A percentile compares a stretch with the other conserved stretches of the same genome.
Conservation (phyloP, 2,329 filamentous ascomycete genomes). For the Penicillium frequentans region DNA sequence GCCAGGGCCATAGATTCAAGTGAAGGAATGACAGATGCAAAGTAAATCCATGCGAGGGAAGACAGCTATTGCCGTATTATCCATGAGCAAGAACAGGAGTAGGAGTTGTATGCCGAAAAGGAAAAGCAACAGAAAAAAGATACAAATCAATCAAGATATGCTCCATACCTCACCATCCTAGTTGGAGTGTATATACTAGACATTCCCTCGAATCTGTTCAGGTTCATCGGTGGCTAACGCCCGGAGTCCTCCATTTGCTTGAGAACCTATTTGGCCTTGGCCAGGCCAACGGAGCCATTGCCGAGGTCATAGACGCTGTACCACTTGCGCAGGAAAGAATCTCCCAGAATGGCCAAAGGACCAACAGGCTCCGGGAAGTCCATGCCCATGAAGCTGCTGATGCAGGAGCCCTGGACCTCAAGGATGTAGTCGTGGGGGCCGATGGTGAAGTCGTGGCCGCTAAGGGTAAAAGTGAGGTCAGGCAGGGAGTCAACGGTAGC, state of each 20-base stretch:
- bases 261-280: slow-evolving; percentile 68
- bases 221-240: slow-evolving; percentile 13
- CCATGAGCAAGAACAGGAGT: slow-evolving; percentile 3
- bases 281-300: slow-evolving; percentile 84
- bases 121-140: slow-evolving; percentile 4
- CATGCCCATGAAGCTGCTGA: slow-evolving; percentile 97
- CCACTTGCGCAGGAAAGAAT: slow-evolving; percentile 56
- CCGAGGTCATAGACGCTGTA: slow-evolving; percentile 97
- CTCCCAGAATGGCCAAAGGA: slow-evolving; percentile 87
- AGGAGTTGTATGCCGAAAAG: slow-evolving; percentile 3
- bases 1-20: slow-evolving; percentile 4
- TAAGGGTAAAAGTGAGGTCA: slow-evolving; percentile 86
- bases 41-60: slow-evolving; percentile 14
- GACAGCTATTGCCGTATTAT: slow-evolving; percentile 13
- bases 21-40: slow-evolving; percentile 15
- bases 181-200: slow-evolving; percentile 18
- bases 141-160: slow-evolving; percentile 3
- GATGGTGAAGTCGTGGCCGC: slow-evolving; percentile 91
- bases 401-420: slow-evolving; percentile 91
- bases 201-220: slow-evolving; percentile 8
- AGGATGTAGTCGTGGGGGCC: slow-evolving; percentile 89
- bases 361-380: slow-evolving; percentile 83
- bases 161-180: slow-evolving; percentile 5
- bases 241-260: neutral
- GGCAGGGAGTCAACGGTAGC: slow-evolving; percentile 77